phyloP scores from a whole-genome alignment of 208 protist species.

The Histomonas meleagridis region DNA sequence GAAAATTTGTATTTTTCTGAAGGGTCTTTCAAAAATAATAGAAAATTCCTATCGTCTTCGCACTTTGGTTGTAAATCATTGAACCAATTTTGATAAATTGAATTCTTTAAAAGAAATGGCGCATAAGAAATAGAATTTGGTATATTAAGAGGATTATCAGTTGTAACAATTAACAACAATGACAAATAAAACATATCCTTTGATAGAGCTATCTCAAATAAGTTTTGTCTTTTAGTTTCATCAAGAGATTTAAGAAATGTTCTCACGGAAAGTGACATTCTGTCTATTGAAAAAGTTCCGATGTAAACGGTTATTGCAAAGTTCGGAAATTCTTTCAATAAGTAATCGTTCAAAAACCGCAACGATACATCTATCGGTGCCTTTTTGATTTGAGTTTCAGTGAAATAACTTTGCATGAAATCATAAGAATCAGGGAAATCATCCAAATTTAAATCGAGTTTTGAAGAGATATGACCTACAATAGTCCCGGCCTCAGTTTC shows the following conservation, averaged over 20 bases:
- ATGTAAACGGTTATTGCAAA: not conserved
- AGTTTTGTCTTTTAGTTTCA: not conserved
- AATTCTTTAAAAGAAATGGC: not conserved
- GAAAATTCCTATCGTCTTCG: not conserved
- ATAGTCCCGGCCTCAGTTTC: not conserved
- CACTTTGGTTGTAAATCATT: not conserved
- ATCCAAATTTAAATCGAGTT: not conserved
- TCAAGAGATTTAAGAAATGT: not conserved
- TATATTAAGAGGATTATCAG: not conserved
- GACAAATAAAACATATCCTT: not conserved
- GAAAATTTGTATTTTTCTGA: too few relatives aligned
- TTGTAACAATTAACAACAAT: not conserved
- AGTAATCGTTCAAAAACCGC: not conserved
- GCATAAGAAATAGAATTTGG: too few relatives aligned
- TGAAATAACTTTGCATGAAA: not conserved
- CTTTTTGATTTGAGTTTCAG: not conserved
- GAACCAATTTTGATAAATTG: not conserved
- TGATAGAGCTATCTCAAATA: not conserved
- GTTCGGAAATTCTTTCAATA: not conserved
- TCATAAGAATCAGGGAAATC: not conserved
- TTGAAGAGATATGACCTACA: not conserved
- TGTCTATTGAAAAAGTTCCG: not conserved
- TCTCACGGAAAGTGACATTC: not conserved
- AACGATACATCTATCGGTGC: not conserved
- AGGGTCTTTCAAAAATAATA: not conserved